A percentile compares a stretch with the other conserved stretches of the same genome.
Conservation (phyloP, 139 green algal species). For the Chlamydomonas sp. region DNA sequence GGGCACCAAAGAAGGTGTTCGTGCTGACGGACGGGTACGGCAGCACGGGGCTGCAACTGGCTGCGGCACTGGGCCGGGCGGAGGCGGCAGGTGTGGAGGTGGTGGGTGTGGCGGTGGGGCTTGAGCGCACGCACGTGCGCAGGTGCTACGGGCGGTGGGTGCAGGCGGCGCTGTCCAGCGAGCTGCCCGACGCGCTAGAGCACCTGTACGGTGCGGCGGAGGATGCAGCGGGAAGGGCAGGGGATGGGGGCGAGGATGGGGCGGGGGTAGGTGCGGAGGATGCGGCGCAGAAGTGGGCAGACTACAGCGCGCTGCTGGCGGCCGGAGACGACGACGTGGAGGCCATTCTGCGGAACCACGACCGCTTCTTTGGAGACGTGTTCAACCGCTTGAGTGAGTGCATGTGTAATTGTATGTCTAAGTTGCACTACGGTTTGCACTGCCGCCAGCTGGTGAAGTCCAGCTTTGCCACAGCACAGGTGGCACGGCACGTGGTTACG, state of each 20-base stretch:
- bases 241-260: too few relatives aligned
- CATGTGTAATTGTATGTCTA: too few relatives aligned
- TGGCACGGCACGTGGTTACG: too few relatives aligned
- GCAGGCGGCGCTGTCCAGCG: conserved; percentile 40
- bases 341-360: conserved; percentile 36
- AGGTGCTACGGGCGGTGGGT: conserved; percentile 51
- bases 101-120: conserved; percentile 50
- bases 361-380: conserved; percentile 37
- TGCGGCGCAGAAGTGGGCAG: conserved; percentile 13
- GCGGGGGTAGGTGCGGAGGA: not conserved
- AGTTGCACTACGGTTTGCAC: too few relatives aligned
- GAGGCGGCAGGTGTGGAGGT: conserved; percentile 47
- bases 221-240: not conserved
- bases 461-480: too few relatives aligned
- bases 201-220: conserved; percentile 16
- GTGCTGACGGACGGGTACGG: conserved; percentile 55
- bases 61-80: conserved; percentile 36
- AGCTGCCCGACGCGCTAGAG: conserved; percentile 54
- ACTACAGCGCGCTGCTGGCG: conserved; percentile 30
- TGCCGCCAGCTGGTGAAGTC: too few relatives aligned
- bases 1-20: conserved; percentile 50
- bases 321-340: conserved; percentile 14
- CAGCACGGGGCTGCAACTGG: conserved; percentile 50
- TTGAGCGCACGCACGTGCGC: conserved; percentile 46
- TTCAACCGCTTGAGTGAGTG: conserved; percentile 26